A percentile compares a stretch with the other conserved stretches of the same genome.
Conservation (phyloP, 495 filamentous ascomycete species). For the Baudoinia panamericana region DNA sequence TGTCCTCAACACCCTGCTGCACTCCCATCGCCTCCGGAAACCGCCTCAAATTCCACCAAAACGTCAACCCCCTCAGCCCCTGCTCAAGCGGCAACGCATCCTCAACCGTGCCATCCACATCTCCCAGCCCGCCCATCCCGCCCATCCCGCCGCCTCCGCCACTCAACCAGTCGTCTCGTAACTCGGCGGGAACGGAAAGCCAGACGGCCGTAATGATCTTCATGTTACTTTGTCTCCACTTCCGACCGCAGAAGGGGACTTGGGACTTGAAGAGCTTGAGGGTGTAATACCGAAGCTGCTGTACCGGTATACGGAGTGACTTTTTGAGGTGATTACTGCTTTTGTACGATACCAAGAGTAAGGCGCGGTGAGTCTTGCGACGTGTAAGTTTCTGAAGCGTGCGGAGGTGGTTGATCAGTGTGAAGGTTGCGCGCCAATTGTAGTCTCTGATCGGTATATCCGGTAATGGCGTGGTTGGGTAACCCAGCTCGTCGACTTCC, state of each 20-base stretch:
- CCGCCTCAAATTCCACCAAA: slow-evolving; percentile 78
- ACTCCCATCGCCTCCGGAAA: slow-evolving; percentile 74
- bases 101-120: slow-evolving; percentile 85
- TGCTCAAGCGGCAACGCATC: slow-evolving; percentile 84
- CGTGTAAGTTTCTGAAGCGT: slow-evolving; percentile 96
- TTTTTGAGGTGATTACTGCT: slow-evolving; percentile 79
- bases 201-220: slow-evolving; percentile 95
- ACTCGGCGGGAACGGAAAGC: slow-evolving; percentile 77
- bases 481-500: slow-evolving; percentile 80
- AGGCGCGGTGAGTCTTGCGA: slow-evolving; percentile 80
- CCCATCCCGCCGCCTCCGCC: slow-evolving; percentile 39
- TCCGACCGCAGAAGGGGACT: slow-evolving; percentile 92
- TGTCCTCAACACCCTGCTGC: slow-evolving; percentile 46
- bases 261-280: slow-evolving; percentile 97
- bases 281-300: slow-evolving; percentile 76
- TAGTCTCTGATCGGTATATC: slow-evolving; percentile 76
- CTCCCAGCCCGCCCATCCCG: slow-evolving; percentile 26
- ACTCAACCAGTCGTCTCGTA: slow-evolving; percentile 89
- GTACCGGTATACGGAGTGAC: slow-evolving; percentile 78
- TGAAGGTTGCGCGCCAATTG: slow-evolving; percentile 89
- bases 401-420: slow-evolving; percentile 82
- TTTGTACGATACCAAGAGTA: slow-evolving; percentile 90
- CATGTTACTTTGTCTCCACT: slow-evolving; percentile 98
- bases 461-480: slow-evolving; percentile 45
- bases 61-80: slow-evolving; percentile 69